Evolutionary conservation across 306 rosid genomes (phyloP), one percentile per base, ranked within the genome.

Genomic region (Cicer cuneatum): DNA sequence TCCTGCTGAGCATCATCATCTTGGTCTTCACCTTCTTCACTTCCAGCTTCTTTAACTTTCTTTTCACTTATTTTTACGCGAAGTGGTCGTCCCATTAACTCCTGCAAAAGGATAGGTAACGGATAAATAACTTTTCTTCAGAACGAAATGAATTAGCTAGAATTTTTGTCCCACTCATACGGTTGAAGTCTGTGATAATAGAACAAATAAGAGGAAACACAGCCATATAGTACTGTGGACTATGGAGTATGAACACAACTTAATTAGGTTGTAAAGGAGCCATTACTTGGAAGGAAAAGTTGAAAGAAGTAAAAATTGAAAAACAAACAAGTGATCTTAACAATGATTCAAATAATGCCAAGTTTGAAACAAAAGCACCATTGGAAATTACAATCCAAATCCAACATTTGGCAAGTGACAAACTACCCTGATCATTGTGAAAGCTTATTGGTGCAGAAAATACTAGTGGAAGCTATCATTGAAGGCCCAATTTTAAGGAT

Each of bases 21-120:
- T 38, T 74, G 66, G 37, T 60, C 78, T 73, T 90, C 89, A 39
- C 77, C 87, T 67, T 82, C 68, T 65, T 80, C 83, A 77, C 52
- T 80, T 56, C 7, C 16, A 84, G 86, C 71, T 80, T 84, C 85
- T 19, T 71, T 70, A 14, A 49, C 86, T 53, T 51, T 90, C 66
- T 65, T 92, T 79, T 79, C 89, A 64, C 97, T 92, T 39, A 90
- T 76, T 78, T 87, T 90, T 48, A 94, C 80, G 33, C 79, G 92
- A 78, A 94, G 78, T 11, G 95, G 89, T 47, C 99, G 80, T 6
- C 89, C 96, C 96, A 87, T 83, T 79, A 92, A 77, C 74, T 88
- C 99, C 97, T 94, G 85, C 71, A 74, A 58, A 66, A 71, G 63
- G 38, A 49, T 15, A 11, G 29, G 13, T 19, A 74, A 64, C 8